These are phyloP conservation scores for Nothophoma quercina DNA, from an alignment of 2,329 filamentous ascomycete species.

Conservation along the genomic window DNA sequence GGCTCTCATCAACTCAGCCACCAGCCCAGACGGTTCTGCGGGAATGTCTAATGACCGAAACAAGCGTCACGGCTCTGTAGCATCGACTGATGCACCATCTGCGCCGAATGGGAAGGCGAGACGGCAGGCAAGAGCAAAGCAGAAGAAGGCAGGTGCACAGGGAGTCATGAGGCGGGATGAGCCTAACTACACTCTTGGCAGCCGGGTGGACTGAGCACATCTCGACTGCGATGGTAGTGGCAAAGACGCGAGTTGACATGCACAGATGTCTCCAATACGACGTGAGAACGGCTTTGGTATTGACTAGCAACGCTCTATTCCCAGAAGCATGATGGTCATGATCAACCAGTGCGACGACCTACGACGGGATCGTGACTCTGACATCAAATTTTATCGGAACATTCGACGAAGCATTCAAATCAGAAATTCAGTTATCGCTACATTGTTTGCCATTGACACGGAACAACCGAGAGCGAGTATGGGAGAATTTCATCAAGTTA, in stretches of 20 bases:
- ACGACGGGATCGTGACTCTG: conserved; percentile 52
- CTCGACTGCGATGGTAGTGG: too few relatives aligned
- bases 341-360: too few relatives aligned
- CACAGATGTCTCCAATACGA: too few relatives aligned
- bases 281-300: too few relatives aligned
- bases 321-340: too few relatives aligned
- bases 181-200: not conserved
- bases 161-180: not conserved
- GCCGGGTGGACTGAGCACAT: not conserved
- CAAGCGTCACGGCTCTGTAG: not conserved
- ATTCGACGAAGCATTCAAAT: conserved; percentile 52
- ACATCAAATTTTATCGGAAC: conserved; percentile 52
- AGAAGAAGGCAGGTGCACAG: not conserved
- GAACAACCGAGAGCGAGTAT: conserved; percentile 10
- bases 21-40: not conserved
- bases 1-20: too few relatives aligned
- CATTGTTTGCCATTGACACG: conserved; percentile 56
- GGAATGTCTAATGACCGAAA: too few relatives aligned
- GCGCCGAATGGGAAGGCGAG: not conserved
- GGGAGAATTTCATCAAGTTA: not conserved
- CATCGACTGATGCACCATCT: not conserved
- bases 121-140: not conserved
- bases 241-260: too few relatives aligned
- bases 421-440: conserved; percentile 51
- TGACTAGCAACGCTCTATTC: too few relatives aligned